These are phyloP conservation scores for Amanita polypyramis DNA, from an alignment of 768 basidiomycete species.

Conservation along the genomic window DNA sequence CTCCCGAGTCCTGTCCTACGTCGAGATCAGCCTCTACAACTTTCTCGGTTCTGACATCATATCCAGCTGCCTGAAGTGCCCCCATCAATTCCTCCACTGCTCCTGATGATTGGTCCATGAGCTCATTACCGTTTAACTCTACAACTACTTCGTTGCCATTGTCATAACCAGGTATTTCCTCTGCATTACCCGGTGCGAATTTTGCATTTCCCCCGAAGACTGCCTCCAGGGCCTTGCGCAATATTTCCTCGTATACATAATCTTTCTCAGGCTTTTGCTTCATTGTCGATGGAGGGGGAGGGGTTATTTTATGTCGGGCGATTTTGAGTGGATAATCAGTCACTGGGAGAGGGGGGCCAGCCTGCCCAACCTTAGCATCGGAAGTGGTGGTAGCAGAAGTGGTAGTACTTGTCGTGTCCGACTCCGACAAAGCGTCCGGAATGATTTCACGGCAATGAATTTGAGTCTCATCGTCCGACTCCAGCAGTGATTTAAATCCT, in stretches of 20 bases:
- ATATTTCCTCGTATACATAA: constrained; percentile 21
- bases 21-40: background rate
- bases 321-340: constrained; percentile 47
- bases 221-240: constrained; percentile 29
- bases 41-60: constrained; percentile 31
- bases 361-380: constrained; percentile 5
- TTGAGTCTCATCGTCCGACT: constrained; percentile 52
- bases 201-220: constrained; percentile 18
- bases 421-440: constrained; percentile 19
- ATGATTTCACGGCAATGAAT: constrained; percentile 79
- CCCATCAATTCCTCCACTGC: constrained; percentile 36
- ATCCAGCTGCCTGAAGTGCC: constrained; percentile 42
- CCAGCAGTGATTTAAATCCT: constrained; percentile 74
- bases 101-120: constrained; percentile 24
- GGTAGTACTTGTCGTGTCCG: constrained; percentile 13
- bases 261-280: constrained; percentile 15
- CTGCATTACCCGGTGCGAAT: constrained; percentile 2
- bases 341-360: constrained; percentile 24
- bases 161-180: constrained; percentile 2
- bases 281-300: constrained; percentile 24
- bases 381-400: constrained; percentile 10
- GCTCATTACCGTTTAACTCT: constrained; percentile 33
- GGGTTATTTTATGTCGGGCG: constrained; percentile 37
- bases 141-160: constrained; percentile 27
- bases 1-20: background rate